Base-by-base conservation (phyloP, 1,284 basidiomycete species). In the Leccinum fallax region DNA sequence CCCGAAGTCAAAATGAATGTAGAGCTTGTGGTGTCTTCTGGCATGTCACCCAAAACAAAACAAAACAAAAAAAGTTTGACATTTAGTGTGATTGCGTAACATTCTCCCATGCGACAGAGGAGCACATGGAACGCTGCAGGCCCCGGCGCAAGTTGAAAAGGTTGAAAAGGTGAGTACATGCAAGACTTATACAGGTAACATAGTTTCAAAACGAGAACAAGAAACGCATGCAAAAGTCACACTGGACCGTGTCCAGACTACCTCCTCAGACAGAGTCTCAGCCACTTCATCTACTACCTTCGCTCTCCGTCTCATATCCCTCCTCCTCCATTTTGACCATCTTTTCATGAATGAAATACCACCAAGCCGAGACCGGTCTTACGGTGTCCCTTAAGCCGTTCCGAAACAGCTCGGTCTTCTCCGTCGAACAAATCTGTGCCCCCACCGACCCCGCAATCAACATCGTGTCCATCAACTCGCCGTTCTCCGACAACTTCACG, bases 361-460 rank as follows among this genome's bases (percentile, higher is more conserved):
- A 76, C 74, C 75, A 76, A 15, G 65, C 75, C 38, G 70, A 61
- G 13, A 74, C 63, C 0, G 76, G 76, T 51, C 67, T 65, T 5
- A 77, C 66, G 1, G 74, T 78, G 52, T 76, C 76, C 57, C 70
- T 66, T 61, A 69, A 49, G 6, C 74, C 71, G 16, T 67, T 74
- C 34, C 64, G 63, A 59, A 67, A 74, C 62, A 75, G 49, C 56
- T 68, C 71, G 16, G 69, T 72, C 57, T 74, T 71, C 46, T 69
- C 74, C 19, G 67, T 74, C 30, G 74, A 75, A 56, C 74, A 76
- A 19, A 78, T 71, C 54, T 66, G 65, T 11, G 69, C 67, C 1
- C 76, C 80, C 9, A 82, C 65, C 16, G 75, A 71, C 0, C 82
- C 83, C 0, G 80, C 79, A 5, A 79, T 70, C 68, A 83, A 71